phyloP scores from a whole-genome alignment of 345 rosid genomes.

The Microthlaspi erraticum region DNA sequence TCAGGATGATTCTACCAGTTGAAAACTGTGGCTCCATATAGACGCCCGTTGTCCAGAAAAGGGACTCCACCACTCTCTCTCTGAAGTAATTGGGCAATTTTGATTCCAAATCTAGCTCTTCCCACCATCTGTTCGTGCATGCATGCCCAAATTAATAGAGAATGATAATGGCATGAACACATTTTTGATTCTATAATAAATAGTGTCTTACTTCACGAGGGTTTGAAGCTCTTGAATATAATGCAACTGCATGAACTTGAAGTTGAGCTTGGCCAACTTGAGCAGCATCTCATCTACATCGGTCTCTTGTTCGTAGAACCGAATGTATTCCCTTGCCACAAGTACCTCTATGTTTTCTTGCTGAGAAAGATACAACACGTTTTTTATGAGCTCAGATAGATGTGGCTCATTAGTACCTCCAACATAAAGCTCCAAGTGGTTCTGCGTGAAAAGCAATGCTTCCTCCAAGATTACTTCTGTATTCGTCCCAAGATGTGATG shows the following conservation, averaged over 20 bases:
- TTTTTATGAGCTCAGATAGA: not conserved
- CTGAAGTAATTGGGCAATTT: not conserved
- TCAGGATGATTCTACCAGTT: not conserved
- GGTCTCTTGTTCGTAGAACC: conserved; percentile 4
- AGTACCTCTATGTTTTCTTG: not conserved
- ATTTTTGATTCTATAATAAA: not conserved
- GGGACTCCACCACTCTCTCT: not conserved
- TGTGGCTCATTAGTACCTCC: conserved; percentile 4
- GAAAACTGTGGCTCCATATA: not conserved
- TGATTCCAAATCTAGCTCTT: not conserved
- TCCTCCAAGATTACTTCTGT: conserved; percentile 8
- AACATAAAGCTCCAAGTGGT: conserved; percentile 1
- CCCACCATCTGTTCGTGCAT: not conserved
- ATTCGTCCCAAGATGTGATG: not conserved
- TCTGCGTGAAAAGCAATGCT: not conserved
- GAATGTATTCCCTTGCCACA: not conserved
- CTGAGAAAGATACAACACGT: not conserved
- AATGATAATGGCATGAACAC: not conserved
- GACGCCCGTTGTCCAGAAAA: not conserved
- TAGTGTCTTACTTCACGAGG: not conserved
- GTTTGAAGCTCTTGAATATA: not conserved
- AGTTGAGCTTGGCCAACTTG: conserved; percentile 5
- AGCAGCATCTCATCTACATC: not conserved
- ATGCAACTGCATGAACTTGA: conserved; percentile 10
- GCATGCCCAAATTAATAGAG: not conserved